These are phyloP conservation scores for Citrus australasica DNA, from an alignment of 345 rosid genomes.

Conservation along the genomic window DNA sequence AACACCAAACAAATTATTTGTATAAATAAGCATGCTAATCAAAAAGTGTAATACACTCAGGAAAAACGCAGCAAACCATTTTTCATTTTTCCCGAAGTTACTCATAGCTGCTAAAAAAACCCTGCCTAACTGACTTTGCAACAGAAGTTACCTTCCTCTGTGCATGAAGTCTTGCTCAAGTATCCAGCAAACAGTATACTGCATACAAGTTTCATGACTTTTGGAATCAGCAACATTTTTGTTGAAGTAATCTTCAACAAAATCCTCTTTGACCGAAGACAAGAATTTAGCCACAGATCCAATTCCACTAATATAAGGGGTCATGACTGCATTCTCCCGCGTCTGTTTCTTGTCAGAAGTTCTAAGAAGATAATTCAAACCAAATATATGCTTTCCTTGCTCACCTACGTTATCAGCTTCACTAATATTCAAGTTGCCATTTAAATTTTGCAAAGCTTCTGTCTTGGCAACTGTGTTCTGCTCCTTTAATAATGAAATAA, in stretches of 20 bases:
- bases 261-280: slow-evolving; percentile 35
- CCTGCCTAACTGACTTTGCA: background rate
- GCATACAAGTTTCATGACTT: slow-evolving; percentile 56
- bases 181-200: slow-evolving; percentile 58
- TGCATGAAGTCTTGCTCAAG: slow-evolving; percentile 57
- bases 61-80: background rate
- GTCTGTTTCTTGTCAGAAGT: slow-evolving; percentile 21
- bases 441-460: slow-evolving; percentile 34
- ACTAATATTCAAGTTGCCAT: slow-evolving; percentile 31
- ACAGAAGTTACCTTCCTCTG: slow-evolving; percentile 46
- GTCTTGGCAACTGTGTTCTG: slow-evolving; percentile 26
- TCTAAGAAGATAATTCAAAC: slow-evolving; percentile 16
- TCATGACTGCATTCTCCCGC: background rate
- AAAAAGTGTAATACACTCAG: background rate
- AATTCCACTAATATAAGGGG: slow-evolving; percentile 13
- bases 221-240: slow-evolving; percentile 52
- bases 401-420: slow-evolving; percentile 26
- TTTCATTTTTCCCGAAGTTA: background rate
- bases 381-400: slow-evolving; percentile 9
- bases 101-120: background rate
- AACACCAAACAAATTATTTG: background rate
- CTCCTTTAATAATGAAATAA: slow-evolving; percentile 46
- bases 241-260: slow-evolving; percentile 60
- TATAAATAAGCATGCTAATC: background rate
- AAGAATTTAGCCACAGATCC: slow-evolving; percentile 29